Conservation (phyloP, 345 rosid genomes). For the Anastatica hierochuntica region DNA sequence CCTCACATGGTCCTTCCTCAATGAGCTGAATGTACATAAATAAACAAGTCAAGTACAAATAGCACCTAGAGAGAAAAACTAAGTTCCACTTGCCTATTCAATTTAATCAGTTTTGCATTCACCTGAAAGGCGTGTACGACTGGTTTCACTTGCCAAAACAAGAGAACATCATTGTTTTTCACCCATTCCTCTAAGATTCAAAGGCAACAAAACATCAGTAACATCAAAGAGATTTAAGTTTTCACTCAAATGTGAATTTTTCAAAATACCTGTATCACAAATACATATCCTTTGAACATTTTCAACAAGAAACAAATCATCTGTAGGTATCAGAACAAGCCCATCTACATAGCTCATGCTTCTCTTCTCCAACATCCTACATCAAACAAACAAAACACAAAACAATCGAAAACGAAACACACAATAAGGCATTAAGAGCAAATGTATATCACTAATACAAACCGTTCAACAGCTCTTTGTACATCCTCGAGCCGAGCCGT, state of each 20-base stretch:
- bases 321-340: constrained; percentile 54
- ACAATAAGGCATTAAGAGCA: background rate
- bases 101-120: constrained; percentile 3
- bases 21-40: constrained; percentile 42
- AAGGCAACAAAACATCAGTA: constrained; percentile 10
- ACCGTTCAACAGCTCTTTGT: constrained; percentile 66
- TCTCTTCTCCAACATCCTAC: constrained; percentile 85
- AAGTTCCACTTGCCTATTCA: background rate
- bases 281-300: constrained; percentile 64
- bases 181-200: constrained; percentile 68
- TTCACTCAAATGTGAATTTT: background rate
- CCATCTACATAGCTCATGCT: constrained; percentile 88
- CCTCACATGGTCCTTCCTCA: constrained; percentile 98
- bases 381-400: constrained; percentile 4
- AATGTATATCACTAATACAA: background rate
- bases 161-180: constrained; percentile 61
- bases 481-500: constrained; percentile 65
- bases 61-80: background rate
- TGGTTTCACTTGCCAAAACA: constrained; percentile 98
- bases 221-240: too few relatives aligned
- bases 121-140: constrained; percentile 95
- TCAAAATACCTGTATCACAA: constrained; percentile 63
- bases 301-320: constrained; percentile 57
- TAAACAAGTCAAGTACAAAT: background rate
- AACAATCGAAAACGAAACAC: background rate